These are phyloP conservation scores for Camellia sinensis DNA, from an alignment of 148 eudicot genomes.

Conservation along the genomic window DNA sequence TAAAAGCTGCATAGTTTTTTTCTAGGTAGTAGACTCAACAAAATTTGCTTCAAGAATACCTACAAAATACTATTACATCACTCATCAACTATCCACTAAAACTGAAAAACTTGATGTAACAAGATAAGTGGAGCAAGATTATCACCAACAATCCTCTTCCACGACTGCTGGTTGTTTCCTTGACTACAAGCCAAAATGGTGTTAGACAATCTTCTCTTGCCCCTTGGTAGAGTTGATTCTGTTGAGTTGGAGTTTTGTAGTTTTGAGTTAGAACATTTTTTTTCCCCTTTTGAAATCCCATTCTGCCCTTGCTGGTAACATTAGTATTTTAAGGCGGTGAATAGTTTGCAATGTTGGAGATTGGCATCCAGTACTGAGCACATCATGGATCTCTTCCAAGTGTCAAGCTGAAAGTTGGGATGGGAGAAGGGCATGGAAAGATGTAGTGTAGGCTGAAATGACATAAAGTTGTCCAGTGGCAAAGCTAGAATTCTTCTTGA, in stretches of 20 bases:
- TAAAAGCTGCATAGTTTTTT: too few relatives aligned
- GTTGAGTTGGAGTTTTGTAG: not conserved
- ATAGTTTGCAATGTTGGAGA: not conserved
- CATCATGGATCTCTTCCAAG: not conserved
- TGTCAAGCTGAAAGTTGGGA: not conserved
- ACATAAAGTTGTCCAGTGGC: not conserved
- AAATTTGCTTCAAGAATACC: conserved; percentile 63
- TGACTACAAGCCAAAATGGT: conserved; percentile 42
- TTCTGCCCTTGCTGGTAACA: not conserved
- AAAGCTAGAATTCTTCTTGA: too few relatives aligned
- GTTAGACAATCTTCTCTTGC: not conserved
- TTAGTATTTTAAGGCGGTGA: not conserved
- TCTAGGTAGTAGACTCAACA: conserved; percentile 39
- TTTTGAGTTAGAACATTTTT: not conserved
- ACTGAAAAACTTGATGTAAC: not conserved
- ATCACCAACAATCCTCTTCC: conserved; percentile 70
- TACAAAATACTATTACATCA: conserved; percentile 14
- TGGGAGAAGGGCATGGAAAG: not conserved
- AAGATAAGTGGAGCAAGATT: not conserved
- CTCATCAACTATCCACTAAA: not conserved
- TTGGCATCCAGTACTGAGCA: not conserved
- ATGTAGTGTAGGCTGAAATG: not conserved
- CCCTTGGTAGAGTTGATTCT: not conserved
- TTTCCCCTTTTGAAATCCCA: not conserved
- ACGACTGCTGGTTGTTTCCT: conserved; percentile 24